Conservation (phyloP, 441 rosid species). For the Eutrema salsugineum region DNA sequence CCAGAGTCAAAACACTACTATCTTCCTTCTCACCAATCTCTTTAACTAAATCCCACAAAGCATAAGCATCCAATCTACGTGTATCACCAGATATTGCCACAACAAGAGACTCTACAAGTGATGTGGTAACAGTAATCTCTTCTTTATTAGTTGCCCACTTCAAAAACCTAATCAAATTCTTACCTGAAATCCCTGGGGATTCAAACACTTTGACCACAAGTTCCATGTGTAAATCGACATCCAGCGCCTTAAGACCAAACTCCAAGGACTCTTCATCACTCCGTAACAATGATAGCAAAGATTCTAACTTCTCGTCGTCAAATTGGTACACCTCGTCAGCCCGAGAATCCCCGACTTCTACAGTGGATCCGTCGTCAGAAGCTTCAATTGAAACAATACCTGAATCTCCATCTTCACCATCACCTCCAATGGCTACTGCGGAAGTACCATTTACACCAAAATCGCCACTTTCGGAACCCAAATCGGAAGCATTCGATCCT, state of each 20-base stretch:
- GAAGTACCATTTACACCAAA: conserved; percentile 8
- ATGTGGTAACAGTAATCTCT: conserved; percentile 32
- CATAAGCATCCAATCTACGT: conserved; percentile 49
- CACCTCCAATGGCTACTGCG: conserved; percentile 6
- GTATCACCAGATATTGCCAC: conserved; percentile 37
- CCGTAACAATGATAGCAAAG: conserved; percentile 59
- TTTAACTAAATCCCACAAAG: conserved; percentile 69
- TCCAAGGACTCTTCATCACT: conserved; percentile 66
- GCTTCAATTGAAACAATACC: conserved; percentile 9
- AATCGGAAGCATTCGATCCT: conserved; percentile 5
- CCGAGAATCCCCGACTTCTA: background rate
- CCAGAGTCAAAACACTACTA: conserved; percentile 35
- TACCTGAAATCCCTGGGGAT: conserved; percentile 49
- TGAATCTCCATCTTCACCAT: conserved; percentile 24
- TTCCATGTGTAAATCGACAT: conserved; percentile 43
- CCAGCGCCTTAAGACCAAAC: conserved; percentile 46
- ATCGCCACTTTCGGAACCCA: conserved; percentile 25
- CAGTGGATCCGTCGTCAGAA: conserved; percentile 18
- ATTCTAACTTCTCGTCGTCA: conserved; percentile 51
- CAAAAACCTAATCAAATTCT: conserved; percentile 62
- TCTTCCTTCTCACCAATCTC: conserved; percentile 44
- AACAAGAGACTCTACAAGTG: conserved; percentile 49
- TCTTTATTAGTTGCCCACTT: conserved; percentile 52
- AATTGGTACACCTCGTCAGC: conserved; percentile 35
- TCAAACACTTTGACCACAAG: conserved; percentile 54